A percentile compares a stretch with the other conserved stretches of the same genome.
These are phyloP conservation scores for Amauroascus verrucosus DNA, from an alignment of 2,329 filamentous ascomycete genomes.

Conservation along the genomic window DNA sequence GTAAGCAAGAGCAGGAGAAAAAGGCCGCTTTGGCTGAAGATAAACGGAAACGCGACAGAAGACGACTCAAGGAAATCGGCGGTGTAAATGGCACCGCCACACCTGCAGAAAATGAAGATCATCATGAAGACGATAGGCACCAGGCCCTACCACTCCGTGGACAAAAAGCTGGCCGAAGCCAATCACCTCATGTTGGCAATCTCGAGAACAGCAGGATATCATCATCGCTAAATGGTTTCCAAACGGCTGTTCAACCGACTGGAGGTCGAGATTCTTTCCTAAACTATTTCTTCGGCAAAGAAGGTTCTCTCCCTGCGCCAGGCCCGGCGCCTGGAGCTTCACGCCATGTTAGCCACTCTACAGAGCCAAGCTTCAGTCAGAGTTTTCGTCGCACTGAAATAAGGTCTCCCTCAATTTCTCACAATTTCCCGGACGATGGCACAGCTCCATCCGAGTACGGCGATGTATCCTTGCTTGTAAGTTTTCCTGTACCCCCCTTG, in stretches of 20 bases:
- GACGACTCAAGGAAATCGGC: constrained; percentile 71
- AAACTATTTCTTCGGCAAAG: constrained; percentile 98
- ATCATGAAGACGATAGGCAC: constrained; percentile 37
- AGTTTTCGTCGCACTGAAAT: constrained; percentile 62
- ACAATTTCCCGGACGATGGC: constrained; percentile 38
- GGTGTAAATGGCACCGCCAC: constrained; percentile 62
- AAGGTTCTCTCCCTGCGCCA: constrained; percentile 51
- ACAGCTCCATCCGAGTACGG: constrained; percentile 30
- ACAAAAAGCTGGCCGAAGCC: constrained; percentile 60
- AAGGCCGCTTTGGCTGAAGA: constrained; percentile 72
- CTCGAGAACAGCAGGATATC: constrained; percentile 55
- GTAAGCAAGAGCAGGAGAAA: constrained; percentile 88
- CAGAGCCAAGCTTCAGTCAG: constrained; percentile 72
- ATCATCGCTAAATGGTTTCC: constrained; percentile 55
- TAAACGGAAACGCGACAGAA: constrained; percentile 71
- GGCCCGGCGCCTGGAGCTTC: constrained; percentile 35
- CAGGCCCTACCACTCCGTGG: constrained; percentile 47
- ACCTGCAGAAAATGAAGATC: constrained; percentile 53
- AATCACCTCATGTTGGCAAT: constrained; percentile 66
- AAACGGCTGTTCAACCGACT: constrained; percentile 46
- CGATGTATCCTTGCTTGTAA: constrained; percentile 37
- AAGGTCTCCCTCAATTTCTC: constrained; percentile 37
- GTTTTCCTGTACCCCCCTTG: constrained; percentile 22
- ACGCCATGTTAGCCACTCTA: constrained; percentile 66
- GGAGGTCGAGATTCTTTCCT: constrained; percentile 82